Conservation (phyloP, 148 eudicot species). For the Vaccinium darrowii region DNA sequence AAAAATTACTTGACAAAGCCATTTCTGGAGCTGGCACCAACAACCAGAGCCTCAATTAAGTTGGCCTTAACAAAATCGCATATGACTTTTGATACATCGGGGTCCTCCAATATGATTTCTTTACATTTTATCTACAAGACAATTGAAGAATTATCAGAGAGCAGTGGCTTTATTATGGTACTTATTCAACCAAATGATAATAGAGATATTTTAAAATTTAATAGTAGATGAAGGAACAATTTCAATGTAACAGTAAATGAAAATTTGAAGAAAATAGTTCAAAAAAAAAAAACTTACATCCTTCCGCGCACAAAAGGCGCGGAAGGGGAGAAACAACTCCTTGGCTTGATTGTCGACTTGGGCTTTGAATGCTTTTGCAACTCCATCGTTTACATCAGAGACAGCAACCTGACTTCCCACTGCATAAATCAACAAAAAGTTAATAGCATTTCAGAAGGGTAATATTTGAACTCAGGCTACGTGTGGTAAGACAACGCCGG, state of each 20-base stretch:
- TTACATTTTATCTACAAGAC: slow-evolving; percentile 45
- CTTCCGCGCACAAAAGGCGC: slow-evolving; percentile 77
- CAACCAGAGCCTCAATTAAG: slow-evolving; percentile 46
- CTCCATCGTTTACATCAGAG: slow-evolving; percentile 32
- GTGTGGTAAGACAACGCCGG: not conserved
- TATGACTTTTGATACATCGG: slow-evolving; percentile 51
- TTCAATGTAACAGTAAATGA: too few species aligned
- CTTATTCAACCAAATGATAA: too few species aligned
- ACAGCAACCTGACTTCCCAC: slow-evolving; percentile 29
- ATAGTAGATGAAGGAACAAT: not conserved
- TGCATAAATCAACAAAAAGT: slow-evolving; percentile 15
- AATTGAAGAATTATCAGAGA: not conserved
- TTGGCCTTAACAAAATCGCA: slow-evolving; percentile 45
- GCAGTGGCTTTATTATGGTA: too few species aligned
- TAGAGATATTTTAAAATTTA: too few species aligned
- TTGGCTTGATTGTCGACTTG: slow-evolving; percentile 45
- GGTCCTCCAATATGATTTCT: slow-evolving; percentile 61
- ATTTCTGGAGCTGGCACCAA: slow-evolving; percentile 55
- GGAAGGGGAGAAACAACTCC: slow-evolving; percentile 82
- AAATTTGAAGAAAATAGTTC: not conserved
- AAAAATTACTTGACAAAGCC: slow-evolving; percentile 47
- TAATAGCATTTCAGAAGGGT: too few species aligned
- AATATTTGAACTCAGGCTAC: not conserved
- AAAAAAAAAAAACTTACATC: slow-evolving; percentile 43
- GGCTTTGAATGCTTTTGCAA: slow-evolving; percentile 22